phyloP scores from a whole-genome alignment of 169 alveolate genomes.

The Babesia sp. region DNA sequence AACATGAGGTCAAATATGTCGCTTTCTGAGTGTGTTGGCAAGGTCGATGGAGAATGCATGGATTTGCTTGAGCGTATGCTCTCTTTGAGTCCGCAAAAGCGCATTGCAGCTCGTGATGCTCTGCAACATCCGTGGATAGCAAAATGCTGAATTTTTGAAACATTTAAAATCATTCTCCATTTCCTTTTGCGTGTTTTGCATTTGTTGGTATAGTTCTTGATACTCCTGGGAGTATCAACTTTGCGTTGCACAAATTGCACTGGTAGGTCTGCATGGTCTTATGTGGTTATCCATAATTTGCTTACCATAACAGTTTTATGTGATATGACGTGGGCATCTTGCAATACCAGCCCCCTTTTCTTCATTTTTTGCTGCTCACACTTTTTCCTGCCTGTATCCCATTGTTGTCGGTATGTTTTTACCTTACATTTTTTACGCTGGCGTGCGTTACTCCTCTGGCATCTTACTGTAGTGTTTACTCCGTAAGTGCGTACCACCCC shows the following conservation, averaged over 20 bases:
- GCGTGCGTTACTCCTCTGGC: conserved; percentile 2
- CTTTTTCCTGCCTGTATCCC: not conserved
- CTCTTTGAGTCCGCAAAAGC: conserved; percentile 74
- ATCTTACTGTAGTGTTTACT: conserved; percentile 36
- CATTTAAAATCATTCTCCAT: not conserved
- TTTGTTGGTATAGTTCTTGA: conserved; percentile 6
- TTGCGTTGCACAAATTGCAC: conserved; percentile 33
- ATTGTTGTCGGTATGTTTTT: not conserved
- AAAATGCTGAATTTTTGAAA: conserved; percentile 23
- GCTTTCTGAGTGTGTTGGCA: conserved; percentile 11
- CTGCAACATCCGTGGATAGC: conserved; percentile 78
- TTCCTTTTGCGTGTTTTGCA: not conserved
- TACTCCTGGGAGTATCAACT: conserved; percentile 14
- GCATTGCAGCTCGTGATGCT: conserved; percentile 83
- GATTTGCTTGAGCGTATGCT: conserved; percentile 76
- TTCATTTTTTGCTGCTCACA: conserved; percentile 7
- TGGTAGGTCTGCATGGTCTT: conserved; percentile 17
- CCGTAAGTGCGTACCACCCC: conserved; percentile 42
- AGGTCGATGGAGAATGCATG: conserved; percentile 62
- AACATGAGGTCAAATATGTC: conserved; percentile 19
- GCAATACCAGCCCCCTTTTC: not conserved
- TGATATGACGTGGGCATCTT: conserved; percentile 4
- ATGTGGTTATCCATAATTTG: not conserved
- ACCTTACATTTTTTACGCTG: conserved; percentile 41
- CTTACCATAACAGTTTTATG: conserved; percentile 38